phyloP scores from a whole-genome alignment of 306 rosid genomes.

The Gleditsia sinensis region DNA sequence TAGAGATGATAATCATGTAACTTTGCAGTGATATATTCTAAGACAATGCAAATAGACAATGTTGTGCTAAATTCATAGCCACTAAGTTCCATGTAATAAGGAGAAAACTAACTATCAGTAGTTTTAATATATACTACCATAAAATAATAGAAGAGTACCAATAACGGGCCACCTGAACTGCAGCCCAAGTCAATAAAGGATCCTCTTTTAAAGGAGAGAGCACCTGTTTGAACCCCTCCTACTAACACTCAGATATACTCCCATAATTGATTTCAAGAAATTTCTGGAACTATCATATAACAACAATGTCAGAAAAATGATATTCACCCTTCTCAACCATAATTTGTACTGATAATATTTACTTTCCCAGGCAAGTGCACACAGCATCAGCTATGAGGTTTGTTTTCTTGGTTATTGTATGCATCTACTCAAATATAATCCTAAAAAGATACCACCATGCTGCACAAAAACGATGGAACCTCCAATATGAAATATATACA shows the following conservation, averaged over 20 bases:
- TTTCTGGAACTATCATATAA: not conserved
- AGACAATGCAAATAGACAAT: not conserved
- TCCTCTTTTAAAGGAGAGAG: not conserved
- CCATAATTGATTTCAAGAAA: constrained; percentile 2
- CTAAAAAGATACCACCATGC: not conserved
- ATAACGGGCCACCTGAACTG: constrained; percentile 17
- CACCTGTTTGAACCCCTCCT: not conserved
- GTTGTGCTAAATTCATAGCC: not conserved
- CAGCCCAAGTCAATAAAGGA: not conserved
- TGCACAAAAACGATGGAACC: not conserved
- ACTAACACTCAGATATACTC: not conserved
- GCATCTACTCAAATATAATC: not conserved
- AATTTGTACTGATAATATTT: not conserved
- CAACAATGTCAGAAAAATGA: not conserved
- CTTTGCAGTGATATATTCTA: not conserved
- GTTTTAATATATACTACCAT: constrained; percentile 17
- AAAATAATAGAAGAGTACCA: constrained; percentile 18
- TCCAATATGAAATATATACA: not conserved
- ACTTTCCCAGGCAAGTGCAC: not conserved
- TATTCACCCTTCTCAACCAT: not conserved
- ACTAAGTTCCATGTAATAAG: constrained; percentile 3
- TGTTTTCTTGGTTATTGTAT: not conserved
- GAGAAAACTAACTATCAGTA: not conserved
- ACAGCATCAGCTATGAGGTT: not conserved
- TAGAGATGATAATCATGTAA: not conserved